These are phyloP conservation scores for Plasmodium blacklocki DNA, from an alignment of 169 alveolate species.

Conservation along the genomic window DNA sequence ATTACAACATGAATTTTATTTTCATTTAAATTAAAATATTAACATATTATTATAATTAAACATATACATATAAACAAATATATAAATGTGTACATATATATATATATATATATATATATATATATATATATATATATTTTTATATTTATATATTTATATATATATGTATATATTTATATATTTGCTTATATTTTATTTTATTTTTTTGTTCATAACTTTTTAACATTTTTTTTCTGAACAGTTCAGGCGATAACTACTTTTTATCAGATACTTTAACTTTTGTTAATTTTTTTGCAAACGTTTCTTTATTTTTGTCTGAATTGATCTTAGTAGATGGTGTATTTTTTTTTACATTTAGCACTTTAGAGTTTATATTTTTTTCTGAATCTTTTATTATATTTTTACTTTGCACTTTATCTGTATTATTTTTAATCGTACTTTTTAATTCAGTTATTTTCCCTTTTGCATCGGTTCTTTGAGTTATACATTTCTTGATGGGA, in stretches of 20 bases:
- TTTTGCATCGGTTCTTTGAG: not conserved
- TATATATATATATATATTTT: not conserved
- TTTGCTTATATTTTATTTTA: not conserved
- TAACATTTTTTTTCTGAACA: not conserved
- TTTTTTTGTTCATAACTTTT: not conserved
- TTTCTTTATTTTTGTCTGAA: not conserved
- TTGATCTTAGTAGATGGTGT: not conserved
- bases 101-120: not conserved
- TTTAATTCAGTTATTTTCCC: not conserved
- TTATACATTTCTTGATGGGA: not conserved
- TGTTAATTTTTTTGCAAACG: not conserved
- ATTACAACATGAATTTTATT: no score
- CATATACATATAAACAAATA: no score
- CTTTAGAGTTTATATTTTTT: not conserved
- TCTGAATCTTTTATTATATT: not conserved
- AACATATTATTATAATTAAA: no score
- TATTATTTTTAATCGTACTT: not conserved
- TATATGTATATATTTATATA: not conserved
- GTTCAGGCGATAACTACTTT: constrained; percentile 2
- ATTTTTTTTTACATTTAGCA: not conserved
- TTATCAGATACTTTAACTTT: not conserved
- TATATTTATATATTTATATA: no score
- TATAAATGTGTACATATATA: not conserved
- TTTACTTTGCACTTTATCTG: not conserved
- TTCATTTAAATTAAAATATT: no score